Conservation (phyloP, 306 rosid species). For the Cucumis melo region DNA sequence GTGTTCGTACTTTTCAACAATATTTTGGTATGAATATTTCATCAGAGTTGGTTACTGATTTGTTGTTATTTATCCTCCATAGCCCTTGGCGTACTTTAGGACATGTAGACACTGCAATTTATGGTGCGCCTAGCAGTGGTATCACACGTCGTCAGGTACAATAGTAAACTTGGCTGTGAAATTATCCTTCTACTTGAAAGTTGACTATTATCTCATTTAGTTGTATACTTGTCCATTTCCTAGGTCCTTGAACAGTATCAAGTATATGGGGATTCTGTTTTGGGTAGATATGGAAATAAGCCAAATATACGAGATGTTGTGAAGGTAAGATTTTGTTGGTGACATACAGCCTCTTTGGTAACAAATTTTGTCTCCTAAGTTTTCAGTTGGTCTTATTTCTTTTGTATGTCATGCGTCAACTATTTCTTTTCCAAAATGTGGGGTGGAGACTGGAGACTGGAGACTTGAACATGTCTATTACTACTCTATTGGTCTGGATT, state of each 20-base stretch:
- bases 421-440: background rate
- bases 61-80: slow-evolving; percentile 16
- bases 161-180: slow-evolving; percentile 21
- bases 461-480: background rate
- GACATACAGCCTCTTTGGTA: background rate
- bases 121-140: slow-evolving; percentile 63
- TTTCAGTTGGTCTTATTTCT: background rate
- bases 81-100: slow-evolving; percentile 91
- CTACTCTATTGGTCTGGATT: background rate
- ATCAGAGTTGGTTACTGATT: slow-evolving; percentile 9
- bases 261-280: slow-evolving; percentile 73
- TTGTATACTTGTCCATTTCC: background rate
- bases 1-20: background rate
- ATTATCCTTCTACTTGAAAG: slow-evolving; percentile 13
- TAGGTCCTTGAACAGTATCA: slow-evolving; percentile 73
- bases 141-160: slow-evolving; percentile 86
- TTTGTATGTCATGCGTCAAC: background rate
- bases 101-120: slow-evolving; percentile 64
- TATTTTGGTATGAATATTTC: background rate
- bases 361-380: background rate
- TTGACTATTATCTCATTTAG: background rate
- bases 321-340: slow-evolving; percentile 39
- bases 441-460: background rate
- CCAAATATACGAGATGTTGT: slow-evolving; percentile 71
- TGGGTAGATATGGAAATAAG: slow-evolving; percentile 51